A percentile compares a stretch with the other conserved stretches of the same genome.
phyloP scores from a whole-genome alignment of 2,329 filamentous ascomycete species.

The Hypoxylon sp. region DNA sequence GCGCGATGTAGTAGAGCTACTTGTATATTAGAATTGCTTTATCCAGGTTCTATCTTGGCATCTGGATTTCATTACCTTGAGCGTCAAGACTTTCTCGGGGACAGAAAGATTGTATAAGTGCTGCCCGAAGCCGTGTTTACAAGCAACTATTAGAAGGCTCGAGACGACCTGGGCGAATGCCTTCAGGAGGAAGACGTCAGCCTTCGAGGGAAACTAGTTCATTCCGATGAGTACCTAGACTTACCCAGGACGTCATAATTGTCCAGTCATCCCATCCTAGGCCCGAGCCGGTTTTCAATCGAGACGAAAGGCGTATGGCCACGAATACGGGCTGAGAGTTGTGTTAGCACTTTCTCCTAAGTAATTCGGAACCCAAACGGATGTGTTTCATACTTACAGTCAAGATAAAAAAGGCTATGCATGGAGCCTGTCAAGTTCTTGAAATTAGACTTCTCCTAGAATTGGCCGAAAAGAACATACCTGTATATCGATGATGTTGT shows the following conservation, averaged over 20 bases:
- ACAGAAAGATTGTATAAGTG: slow-evolving; percentile 53
- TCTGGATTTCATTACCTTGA: slow-evolving; percentile 47
- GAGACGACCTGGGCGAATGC: slow-evolving; percentile 53
- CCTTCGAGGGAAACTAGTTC: background rate
- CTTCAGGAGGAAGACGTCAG: slow-evolving; percentile 42
- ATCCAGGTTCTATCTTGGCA: background rate
- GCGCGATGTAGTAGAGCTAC: slow-evolving; percentile 63
- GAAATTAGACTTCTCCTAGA: too few species aligned
- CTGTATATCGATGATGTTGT: slow-evolving; percentile 54
- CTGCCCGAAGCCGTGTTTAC: slow-evolving; percentile 57
- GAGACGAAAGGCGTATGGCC: slow-evolving; percentile 55
- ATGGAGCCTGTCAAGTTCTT: slow-evolving; percentile 45
- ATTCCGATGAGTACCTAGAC: slow-evolving; percentile 6
- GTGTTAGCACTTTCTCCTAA: too few species aligned
- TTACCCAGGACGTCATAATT: slow-evolving; percentile 50
- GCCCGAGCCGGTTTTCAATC: slow-evolving; percentile 53
- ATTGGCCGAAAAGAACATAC: too few species aligned
- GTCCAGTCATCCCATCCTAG: slow-evolving; percentile 58
- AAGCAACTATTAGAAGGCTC: slow-evolving; percentile 56
- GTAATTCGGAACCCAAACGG: too few species aligned
- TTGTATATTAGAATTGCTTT: slow-evolving; percentile 12
- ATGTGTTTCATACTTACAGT: slow-evolving; percentile 43
- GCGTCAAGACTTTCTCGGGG: slow-evolving; percentile 52
- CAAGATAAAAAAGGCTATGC: slow-evolving; percentile 57
- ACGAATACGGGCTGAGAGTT: slow-evolving; percentile 53